Evolutionary conservation across 306 rosid genomes (phyloP).

Genomic region (Rubus parviflorus): DNA sequence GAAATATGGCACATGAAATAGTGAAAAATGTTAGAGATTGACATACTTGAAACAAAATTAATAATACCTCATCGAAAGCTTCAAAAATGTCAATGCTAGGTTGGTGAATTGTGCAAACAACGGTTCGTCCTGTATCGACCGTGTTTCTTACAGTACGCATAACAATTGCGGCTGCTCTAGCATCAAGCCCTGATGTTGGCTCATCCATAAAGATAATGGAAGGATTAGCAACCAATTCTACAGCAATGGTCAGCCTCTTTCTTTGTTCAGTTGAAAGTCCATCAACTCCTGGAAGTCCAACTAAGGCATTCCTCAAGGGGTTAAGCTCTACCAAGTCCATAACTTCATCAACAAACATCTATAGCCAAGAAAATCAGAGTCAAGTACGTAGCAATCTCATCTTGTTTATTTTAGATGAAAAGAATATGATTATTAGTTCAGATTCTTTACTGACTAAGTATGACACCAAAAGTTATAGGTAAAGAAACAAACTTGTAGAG

Average conservation of each 20-base stretch:
- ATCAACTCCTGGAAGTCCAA: conserved; percentile 80
- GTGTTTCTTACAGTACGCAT: conserved; percentile 92
- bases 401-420: neutral
- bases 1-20: neutral
- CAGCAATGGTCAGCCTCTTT: conserved; percentile 84
- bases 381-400: neutral
- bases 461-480: no score
- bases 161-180: conserved; percentile 92
- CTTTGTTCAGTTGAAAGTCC: conserved; percentile 87
- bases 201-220: conserved; percentile 95
- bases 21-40: neutral
- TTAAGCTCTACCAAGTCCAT: conserved; percentile 77
- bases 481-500: no score
- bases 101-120: conserved; percentile 92
- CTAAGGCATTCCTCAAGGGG: conserved; percentile 56
- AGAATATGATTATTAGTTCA: neutral
- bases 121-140: conserved; percentile 86
- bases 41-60: neutral
- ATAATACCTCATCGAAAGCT: conserved; percentile 76
- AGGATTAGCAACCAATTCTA: conserved; percentile 87
- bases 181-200: conserved; percentile 93
- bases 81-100: conserved; percentile 91
- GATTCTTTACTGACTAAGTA: no score
- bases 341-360: conserved; percentile 80
- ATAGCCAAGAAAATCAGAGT: conserved; percentile 4